Evolutionary conservation across 768 basidiomycete species (phyloP).

Genomic region (Mycena rosella): DNA sequence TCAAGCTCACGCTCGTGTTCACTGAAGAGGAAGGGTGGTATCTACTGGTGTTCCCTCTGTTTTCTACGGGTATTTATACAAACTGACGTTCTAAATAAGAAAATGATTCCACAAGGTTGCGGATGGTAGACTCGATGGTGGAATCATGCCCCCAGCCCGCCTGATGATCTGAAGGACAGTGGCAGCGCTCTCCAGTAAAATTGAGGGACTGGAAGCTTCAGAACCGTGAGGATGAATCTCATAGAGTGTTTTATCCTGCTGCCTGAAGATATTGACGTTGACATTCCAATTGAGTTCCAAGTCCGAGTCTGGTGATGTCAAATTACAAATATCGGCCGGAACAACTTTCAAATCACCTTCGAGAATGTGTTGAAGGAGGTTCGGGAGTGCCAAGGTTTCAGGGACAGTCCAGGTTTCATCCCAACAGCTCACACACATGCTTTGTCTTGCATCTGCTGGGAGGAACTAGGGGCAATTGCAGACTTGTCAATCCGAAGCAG

Average conservation of each 20-base stretch:
- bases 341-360: constrained; percentile 7
- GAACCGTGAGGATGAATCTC: constrained; percentile 2
- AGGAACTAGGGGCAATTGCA: not conserved
- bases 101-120: not conserved
- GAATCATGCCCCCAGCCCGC: not conserved
- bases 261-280: constrained; percentile 7
- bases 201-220: not conserved
- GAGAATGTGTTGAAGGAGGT: constrained; percentile 19
- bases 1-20: too few species aligned
- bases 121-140: not conserved
- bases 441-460: not conserved
- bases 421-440: constrained; percentile 22
- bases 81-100: too few species aligned
- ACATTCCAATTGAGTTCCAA: constrained; percentile 25
- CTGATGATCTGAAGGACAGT: not conserved
- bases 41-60: too few species aligned
- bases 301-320: constrained; percentile 6
- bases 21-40: too few species aligned
- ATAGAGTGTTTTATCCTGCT: constrained; percentile 12
- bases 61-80: too few species aligned
- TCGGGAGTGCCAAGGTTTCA: constrained; percentile 11
- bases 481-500: constrained; percentile 22
- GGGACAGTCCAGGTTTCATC: constrained; percentile 18
- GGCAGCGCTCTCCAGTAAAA: not conserved
- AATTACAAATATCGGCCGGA: constrained; percentile 16